Conservation (phyloP, 192 early-diverging fungal genomes). For the Podila epigama region DNA sequence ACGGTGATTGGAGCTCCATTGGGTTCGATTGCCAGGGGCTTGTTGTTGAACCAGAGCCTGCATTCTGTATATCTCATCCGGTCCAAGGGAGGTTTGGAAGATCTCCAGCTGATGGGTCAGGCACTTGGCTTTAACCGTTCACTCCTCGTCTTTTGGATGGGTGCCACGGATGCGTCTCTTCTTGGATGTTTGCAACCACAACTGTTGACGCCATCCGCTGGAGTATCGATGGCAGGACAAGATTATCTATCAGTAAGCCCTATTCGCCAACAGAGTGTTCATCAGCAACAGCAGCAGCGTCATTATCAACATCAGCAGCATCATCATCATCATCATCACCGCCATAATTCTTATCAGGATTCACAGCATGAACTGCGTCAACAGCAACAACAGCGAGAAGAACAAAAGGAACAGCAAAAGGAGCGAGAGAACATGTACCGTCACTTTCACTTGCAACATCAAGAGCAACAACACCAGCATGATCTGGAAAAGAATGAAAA, state of each 20-base stretch:
- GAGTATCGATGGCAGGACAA: not conserved
- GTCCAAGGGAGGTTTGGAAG: constrained; percentile 30
- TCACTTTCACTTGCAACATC: constrained; percentile 17
- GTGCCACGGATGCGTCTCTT: constrained; percentile 25
- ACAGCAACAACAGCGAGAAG: not conserved
- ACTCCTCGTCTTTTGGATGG: constrained; percentile 44
- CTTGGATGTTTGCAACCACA: constrained; percentile 3
- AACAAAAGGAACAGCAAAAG: constrained; percentile 5
- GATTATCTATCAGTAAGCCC: not conserved
- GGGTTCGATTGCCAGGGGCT: constrained; percentile 25
- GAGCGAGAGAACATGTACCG: constrained; percentile 22
- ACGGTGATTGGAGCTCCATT: constrained; percentile 23
- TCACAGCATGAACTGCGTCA: not conserved
- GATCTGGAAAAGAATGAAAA: not conserved
- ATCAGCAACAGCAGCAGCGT: not conserved
- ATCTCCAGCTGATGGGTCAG: constrained; percentile 39
- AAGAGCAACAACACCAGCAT: constrained; percentile 1
- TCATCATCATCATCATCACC: not conserved
- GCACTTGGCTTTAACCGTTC: constrained; percentile 27
- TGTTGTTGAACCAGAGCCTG: constrained; percentile 29
- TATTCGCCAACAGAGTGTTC: too few species aligned
- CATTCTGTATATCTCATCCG: constrained; percentile 39
- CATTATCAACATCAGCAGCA: not conserved
- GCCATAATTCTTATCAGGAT: not conserved
- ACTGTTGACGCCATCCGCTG: not conserved